Conservation (phyloP, 257 asterid genomes). For the Buddleja alternifolia region DNA sequence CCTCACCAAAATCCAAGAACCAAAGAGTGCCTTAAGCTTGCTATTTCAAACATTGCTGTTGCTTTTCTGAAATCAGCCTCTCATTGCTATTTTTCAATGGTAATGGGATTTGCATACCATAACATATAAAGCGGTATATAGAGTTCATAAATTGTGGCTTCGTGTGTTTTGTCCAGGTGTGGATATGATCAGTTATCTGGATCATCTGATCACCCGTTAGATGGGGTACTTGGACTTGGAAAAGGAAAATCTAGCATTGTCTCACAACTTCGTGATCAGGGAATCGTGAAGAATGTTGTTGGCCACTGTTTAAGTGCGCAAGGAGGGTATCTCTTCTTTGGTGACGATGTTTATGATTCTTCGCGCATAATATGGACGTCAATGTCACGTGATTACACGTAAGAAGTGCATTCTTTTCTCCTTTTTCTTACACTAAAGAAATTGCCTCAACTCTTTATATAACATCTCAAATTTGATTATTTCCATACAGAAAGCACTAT, state of each 20-base stretch:
- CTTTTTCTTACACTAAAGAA: too few relatives aligned
- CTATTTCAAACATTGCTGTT: not conserved
- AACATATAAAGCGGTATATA: too few relatives aligned
- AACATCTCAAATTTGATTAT: conserved; percentile 28
- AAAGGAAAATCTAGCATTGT: conserved; percentile 83
- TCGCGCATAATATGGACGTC: conserved; percentile 82
- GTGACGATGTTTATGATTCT: conserved; percentile 77
- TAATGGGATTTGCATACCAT: too few relatives aligned
- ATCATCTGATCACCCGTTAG: conserved; percentile 70
- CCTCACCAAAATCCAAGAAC: too few relatives aligned
- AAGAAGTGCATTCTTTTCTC: conserved; percentile 37
- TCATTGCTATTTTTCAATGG: not conserved
- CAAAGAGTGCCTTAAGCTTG: too few relatives aligned
- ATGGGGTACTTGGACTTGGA: conserved; percentile 97
- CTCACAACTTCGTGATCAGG: conserved; percentile 78
- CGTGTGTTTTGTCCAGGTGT: conserved; percentile 50
- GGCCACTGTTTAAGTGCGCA: conserved; percentile 83
- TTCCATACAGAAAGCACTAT: conserved; percentile 70
- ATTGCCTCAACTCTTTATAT: too few relatives aligned
- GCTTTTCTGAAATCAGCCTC: not conserved
- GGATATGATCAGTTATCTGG: conserved; percentile 96
- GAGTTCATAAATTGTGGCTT: not conserved
- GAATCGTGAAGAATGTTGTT: conserved; percentile 61
- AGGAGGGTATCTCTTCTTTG: conserved; percentile 93
- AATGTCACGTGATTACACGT: conserved; percentile 77